phyloP scores from a whole-genome alignment of 2,329 filamentous ascomycete genomes.

The Pezizomycotina sp. region DNA sequence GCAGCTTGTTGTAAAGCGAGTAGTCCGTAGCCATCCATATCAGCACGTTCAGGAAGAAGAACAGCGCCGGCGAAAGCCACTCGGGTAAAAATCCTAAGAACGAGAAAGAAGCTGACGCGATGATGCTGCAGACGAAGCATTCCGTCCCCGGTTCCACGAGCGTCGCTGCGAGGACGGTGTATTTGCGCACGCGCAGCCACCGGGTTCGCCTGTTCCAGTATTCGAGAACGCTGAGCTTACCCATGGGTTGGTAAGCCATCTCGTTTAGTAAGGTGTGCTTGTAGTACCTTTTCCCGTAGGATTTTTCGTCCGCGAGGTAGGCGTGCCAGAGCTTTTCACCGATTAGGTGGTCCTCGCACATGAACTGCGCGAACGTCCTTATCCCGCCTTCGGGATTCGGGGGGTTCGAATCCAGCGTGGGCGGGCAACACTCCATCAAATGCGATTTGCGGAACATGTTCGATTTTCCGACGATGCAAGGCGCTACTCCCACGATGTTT shows the following conservation, averaged over 20 bases:
- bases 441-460: constrained; percentile 97
- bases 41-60: constrained; percentile 50
- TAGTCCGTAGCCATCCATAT: constrained; percentile 65
- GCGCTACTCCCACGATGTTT: constrained; percentile 77
- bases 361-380: constrained; percentile 86
- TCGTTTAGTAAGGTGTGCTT: constrained; percentile 68
- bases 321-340: constrained; percentile 76
- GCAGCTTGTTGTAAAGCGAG: constrained; percentile 54
- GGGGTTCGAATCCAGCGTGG: constrained; percentile 35
- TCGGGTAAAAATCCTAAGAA: constrained; percentile 41
- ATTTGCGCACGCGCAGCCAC: constrained; percentile 88
- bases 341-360: constrained; percentile 94
- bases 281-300: constrained; percentile 29
- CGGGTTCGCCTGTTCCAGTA: constrained; percentile 69
- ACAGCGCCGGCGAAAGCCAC: constrained; percentile 47
- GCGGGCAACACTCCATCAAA: constrained; percentile 51
- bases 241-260: constrained; percentile 76
- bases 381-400: constrained; percentile 46
- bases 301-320: constrained; percentile 32
- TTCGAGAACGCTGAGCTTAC: constrained; percentile 56
- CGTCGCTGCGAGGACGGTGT: constrained; percentile 76
- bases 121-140: constrained; percentile 63
- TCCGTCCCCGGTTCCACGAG: constrained; percentile 87
- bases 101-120: constrained; percentile 39
- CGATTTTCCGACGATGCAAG: constrained; percentile 89